Base-by-base conservation (phyloP, 345 rosid genomes). In the Excoecaria cochinchinensis region DNA sequence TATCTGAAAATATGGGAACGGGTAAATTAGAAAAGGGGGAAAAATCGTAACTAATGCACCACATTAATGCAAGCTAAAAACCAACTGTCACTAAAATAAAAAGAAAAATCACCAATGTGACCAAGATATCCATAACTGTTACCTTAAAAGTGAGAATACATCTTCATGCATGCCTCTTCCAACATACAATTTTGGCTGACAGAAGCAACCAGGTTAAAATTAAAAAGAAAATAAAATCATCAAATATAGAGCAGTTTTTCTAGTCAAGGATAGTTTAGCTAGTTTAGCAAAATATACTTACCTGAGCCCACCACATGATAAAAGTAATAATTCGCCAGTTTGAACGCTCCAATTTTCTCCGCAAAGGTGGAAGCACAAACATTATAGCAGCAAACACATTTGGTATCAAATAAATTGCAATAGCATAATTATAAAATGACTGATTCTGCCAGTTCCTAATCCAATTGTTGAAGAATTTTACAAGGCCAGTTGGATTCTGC, bases 301-400 rank as follows among this genome's bases (percentile, higher is more conserved):
- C 99, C 93, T 93, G 99, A 73, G 99, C 90, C 98, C 99, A 95
- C 99, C 99, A 95, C 93, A 93, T 89, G 67, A 92, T 67, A 67
- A 93, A 71, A 73, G 95, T 95, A 70, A 90, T 56, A 70, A 92
- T 88, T 71, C 84, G 82, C 87, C 82, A 85, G 78, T 94, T 95
- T 64, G 99, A 95, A 57, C 86, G 88, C 87, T 95, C 99, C 95
- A 93, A 90, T 44, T 74, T 72, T 79, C 89, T 89, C 83, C 97
- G 88, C 55, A 91, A 46, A 76, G 86, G 87, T 71, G 97, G 99
- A 85, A 90, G 82, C 57, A 90, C 80, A 86, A 93, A 95, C 66
- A 95, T 40, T 42, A 87, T 31, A 74, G 90, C 89, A 76, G 97
- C 93, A 76, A 95, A 72, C 60, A 89, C 63, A 77, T 90, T 90